Evolutionary conservation across 306 rosid genomes (phyloP), one percentile per base, ranked within the genome.

Genomic region (Crataegus laevigata): DNA sequence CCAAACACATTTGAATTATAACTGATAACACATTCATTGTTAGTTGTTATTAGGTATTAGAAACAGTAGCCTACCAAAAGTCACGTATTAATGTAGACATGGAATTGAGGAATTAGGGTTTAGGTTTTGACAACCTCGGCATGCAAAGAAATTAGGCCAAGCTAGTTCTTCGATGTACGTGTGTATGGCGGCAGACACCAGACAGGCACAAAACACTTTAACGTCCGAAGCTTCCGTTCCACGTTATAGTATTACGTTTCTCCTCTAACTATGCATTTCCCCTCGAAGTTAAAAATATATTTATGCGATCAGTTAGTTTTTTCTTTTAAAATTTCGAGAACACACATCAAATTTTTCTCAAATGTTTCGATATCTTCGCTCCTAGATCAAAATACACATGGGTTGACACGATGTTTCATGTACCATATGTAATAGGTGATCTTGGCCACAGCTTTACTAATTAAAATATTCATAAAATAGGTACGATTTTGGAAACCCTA

Each of bases 161-260:
- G 13, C 26, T 25, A 9, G 51, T 36, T n/a, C 69, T 34, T 65
- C 47, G 28, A 65, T 30, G 24, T 18, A 8, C 32, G 24, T 63
- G 18, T 18, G 34, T 21, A 34, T 65, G 77, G 68, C 59, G 77
- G 77, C 59, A 73, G 77, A 73, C 77, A 73, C 69, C 59, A 73
- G 77, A 73, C 77, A 73, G 69, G 68, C 59, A 60, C 77, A 58
- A 34, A 73, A 60, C 69, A 73, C 69, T 32, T 60, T 26, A 60
- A 42, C 77, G 19, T 42, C 77, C 77, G 59, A 60, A 60, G n/a
- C 77, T 73, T 73, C 77, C 58, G 69, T 42, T 73, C 59, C 69
- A 73, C 77, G 69, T 9, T 18, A 73, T 6, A 42, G n/a, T 28
- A 18, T 43, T 9, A 65, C 21, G 8, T 26, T 42, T 60, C 43